A percentile compares a stretch with the other conserved stretches of the same genome.
Conservation (phyloP, 306 rosid species). For the Prunus mira region DNA sequence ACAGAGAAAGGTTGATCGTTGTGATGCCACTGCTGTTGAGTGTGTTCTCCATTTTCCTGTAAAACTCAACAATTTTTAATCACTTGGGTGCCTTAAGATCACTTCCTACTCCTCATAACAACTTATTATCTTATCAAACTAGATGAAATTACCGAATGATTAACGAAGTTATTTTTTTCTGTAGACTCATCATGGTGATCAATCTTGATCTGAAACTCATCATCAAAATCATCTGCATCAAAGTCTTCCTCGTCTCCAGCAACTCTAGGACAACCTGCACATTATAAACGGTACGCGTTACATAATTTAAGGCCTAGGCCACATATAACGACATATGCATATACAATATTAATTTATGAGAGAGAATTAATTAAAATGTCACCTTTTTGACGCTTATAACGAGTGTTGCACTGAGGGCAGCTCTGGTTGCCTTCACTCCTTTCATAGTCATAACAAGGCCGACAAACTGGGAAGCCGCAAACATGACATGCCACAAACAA, state of each 20-base stretch:
- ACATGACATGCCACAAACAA: constrained; percentile 79
- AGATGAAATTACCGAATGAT: constrained; percentile 40
- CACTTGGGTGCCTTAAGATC: not conserved
- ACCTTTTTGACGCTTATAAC: constrained; percentile 87
- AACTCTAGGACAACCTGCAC: constrained; percentile 82
- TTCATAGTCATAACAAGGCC: constrained; percentile 88
- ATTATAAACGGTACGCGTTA: not conserved
- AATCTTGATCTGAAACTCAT: constrained; percentile 69
- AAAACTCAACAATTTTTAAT: constrained; percentile 22
- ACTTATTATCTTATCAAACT: not conserved
- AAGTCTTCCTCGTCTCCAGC: constrained; percentile 80
- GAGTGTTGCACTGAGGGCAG: constrained; percentile 91
- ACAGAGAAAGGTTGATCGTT: constrained; percentile 52
- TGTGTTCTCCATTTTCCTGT: constrained; percentile 61
- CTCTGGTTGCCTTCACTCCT: constrained; percentile 86
- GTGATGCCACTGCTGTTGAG: constrained; percentile 44
- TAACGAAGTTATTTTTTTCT: constrained; percentile 19
- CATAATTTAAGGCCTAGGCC: not conserved
- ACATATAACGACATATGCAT: not conserved
- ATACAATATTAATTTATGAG: not conserved
- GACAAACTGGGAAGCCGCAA: constrained; percentile 85
- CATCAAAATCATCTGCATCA: constrained; percentile 83
- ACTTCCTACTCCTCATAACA: not conserved
- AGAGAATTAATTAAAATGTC: not conserved
- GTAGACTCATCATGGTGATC: constrained; percentile 27